Conservation (phyloP, 176 grass and related monocot genomes). For the Poa annua region DNA sequence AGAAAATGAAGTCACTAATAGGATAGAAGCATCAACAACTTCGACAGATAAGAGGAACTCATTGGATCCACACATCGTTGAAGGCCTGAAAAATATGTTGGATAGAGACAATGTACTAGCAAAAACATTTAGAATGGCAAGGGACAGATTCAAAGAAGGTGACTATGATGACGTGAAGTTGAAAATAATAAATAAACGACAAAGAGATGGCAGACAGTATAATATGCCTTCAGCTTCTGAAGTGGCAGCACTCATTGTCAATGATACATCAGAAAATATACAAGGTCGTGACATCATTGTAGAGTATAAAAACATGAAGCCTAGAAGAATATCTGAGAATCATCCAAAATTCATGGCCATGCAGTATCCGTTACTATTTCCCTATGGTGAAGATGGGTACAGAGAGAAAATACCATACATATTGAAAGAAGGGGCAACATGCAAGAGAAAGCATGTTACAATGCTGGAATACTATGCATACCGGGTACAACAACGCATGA, state of each 20-base stretch:
- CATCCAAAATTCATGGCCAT: conserved; percentile 31
- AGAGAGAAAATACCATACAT: no score
- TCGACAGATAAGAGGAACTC: no score
- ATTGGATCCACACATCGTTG: not conserved
- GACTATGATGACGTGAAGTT: not conserved
- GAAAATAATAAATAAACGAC: not conserved
- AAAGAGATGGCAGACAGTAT: not conserved
- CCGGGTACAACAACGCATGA: not conserved
- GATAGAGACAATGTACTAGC: not conserved
- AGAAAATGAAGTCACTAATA: no score
- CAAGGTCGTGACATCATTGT: conserved; percentile 20
- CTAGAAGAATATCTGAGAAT: conserved; percentile 8
- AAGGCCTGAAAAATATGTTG: not conserved
- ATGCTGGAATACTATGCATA: no score
- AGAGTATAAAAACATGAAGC: not conserved
- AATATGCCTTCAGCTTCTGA: not conserved
- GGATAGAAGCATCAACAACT: no score
- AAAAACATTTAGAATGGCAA: not conserved
- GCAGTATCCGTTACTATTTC: conserved; percentile 29
- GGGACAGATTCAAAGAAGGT: not conserved
- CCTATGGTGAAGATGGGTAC: conserved; percentile 42
- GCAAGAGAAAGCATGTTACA: no score
- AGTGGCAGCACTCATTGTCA: not conserved
- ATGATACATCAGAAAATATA: not conserved
- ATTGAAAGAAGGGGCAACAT: no score